Conservation (phyloP, 2,329 filamentous ascomycete genomes). For the Neofusicoccum cordaticola region DNA sequence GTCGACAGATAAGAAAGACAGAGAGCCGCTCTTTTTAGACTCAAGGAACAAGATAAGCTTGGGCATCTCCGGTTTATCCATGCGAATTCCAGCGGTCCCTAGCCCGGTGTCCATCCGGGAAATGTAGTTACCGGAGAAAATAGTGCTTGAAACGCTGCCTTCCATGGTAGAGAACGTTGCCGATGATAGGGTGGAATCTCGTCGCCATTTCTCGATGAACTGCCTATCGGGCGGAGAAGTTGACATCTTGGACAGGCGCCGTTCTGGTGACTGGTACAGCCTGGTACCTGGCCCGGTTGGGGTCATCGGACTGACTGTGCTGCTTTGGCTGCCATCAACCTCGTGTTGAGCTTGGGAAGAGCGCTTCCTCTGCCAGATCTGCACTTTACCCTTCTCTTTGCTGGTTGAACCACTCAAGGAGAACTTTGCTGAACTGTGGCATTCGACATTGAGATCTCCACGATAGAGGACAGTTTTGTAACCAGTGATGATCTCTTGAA, state of each 20-base stretch:
- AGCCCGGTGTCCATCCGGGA: slow-evolving; percentile 16
- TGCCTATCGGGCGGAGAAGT: background rate
- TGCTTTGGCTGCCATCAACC: background rate
- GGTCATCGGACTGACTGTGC: background rate
- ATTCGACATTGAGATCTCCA: slow-evolving; percentile 12
- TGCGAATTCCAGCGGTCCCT: slow-evolving; percentile 10
- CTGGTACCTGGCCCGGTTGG: background rate
- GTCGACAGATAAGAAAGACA: slow-evolving; percentile 20
- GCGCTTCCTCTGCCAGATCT: slow-evolving; percentile 19
- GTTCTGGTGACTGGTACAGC: background rate
- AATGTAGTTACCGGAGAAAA: slow-evolving; percentile 16
- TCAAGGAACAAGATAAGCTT: slow-evolving; percentile 21
- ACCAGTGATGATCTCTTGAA: background rate
- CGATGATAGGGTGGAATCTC: slow-evolving; percentile 2
- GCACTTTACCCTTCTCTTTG: slow-evolving; percentile 17
- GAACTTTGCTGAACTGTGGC: slow-evolving; percentile 14
- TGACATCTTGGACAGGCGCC: background rate
- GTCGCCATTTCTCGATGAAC: background rate
- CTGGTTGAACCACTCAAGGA: background rate
- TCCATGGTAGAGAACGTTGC: background rate
- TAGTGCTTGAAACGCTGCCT: slow-evolving; percentile 7
- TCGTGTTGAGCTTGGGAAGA: background rate
- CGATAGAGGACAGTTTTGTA: slow-evolving; percentile 6
- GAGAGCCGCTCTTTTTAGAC: slow-evolving; percentile 7
- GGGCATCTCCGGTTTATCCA: slow-evolving; percentile 17